Evolutionary conservation across 768 basidiomycete genomes (phyloP).

Genomic region (Piloderma croceum): DNA sequence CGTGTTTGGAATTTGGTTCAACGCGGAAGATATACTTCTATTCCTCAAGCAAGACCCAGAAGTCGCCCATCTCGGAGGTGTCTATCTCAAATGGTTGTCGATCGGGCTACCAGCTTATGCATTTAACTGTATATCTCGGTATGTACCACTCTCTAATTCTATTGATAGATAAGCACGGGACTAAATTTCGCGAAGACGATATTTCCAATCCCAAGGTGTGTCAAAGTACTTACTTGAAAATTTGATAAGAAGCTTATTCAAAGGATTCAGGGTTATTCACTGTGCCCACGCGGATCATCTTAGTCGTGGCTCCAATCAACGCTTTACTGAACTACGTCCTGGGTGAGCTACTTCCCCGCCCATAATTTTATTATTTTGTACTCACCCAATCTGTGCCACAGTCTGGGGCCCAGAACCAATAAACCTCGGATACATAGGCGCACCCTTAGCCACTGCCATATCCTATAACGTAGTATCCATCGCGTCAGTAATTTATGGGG

Average conservation of each 20-base stretch:
- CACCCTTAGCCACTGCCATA: conserved; percentile 83
- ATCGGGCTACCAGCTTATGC: conserved; percentile 76
- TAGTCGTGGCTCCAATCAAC: conserved; percentile 83
- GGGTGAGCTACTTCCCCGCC: conserved; percentile 37
- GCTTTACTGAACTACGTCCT: conserved; percentile 77
- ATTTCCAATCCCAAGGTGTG: conserved; percentile 78
- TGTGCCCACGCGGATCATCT: conserved; percentile 78
- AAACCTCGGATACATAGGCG: conserved; percentile 85
- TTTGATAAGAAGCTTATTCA: conserved; percentile 3
- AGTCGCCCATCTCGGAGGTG: conserved; percentile 68
- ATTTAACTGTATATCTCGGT: conserved; percentile 52
- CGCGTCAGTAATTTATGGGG: conserved; percentile 57
- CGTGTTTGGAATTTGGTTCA: conserved; percentile 73
- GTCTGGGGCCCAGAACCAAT: conserved; percentile 83
- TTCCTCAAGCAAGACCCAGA: conserved; percentile 75
- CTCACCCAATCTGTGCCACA: conserved; percentile 13
- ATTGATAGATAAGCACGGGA: neutral
- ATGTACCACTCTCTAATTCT: conserved; percentile 4
- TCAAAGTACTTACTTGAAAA: neutral
- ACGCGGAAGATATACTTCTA: conserved; percentile 73
- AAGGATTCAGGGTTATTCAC: conserved; percentile 58
- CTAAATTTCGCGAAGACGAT: conserved; percentile 38
- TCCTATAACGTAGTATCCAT: conserved; percentile 82
- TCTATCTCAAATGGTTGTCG: conserved; percentile 73
- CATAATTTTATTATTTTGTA: neutral